phyloP scores from a whole-genome alignment of 441 rosid species.

The Sinapis alba region DNA sequence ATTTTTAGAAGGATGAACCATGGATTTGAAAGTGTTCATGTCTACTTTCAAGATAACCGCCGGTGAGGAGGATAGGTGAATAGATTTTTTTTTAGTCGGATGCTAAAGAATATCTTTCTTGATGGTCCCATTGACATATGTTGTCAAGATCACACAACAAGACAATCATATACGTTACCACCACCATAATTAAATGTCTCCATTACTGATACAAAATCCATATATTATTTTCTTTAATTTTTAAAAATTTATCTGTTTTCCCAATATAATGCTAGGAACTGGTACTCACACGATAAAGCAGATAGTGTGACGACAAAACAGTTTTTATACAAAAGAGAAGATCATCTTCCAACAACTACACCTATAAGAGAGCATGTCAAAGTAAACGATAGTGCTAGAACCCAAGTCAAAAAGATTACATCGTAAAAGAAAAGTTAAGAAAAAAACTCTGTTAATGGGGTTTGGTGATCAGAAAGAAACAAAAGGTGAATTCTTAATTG shows the following conservation, averaged over 20 bases:
- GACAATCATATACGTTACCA: slow-evolving; percentile 38
- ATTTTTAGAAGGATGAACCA: neutral
- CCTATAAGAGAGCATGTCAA: slow-evolving; percentile 33
- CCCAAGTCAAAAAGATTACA: slow-evolving; percentile 37
- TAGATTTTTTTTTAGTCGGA: neutral
- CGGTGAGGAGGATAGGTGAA: neutral
- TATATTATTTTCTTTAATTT: neutral
- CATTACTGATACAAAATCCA: slow-evolving; percentile 31
- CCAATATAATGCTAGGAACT: neutral
- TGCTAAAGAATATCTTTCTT: slow-evolving; percentile 17
- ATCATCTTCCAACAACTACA: slow-evolving; percentile 29
- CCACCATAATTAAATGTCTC: slow-evolving; percentile 34
- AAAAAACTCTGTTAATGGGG: slow-evolving; percentile 23
- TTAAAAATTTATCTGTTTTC: neutral
- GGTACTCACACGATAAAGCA: neutral
- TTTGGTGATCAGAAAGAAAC: slow-evolving; percentile 38
- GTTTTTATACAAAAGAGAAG: slow-evolving; percentile 10
- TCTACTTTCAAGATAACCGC: too few species aligned
- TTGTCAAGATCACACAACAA: slow-evolving; percentile 29
- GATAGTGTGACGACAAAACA: slow-evolving; percentile 9
- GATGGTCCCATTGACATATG: slow-evolving; percentile 28
- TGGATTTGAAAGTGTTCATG: neutral
- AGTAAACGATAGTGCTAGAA: slow-evolving; percentile 33
- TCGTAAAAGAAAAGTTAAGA: neutral
- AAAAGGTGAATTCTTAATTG: neutral